A percentile compares a stretch with the other conserved stretches of the same genome.
Evolutionary conservation across 139 green algal genomes (phyloP).

Genomic region (Trebouxia sp.): DNA sequence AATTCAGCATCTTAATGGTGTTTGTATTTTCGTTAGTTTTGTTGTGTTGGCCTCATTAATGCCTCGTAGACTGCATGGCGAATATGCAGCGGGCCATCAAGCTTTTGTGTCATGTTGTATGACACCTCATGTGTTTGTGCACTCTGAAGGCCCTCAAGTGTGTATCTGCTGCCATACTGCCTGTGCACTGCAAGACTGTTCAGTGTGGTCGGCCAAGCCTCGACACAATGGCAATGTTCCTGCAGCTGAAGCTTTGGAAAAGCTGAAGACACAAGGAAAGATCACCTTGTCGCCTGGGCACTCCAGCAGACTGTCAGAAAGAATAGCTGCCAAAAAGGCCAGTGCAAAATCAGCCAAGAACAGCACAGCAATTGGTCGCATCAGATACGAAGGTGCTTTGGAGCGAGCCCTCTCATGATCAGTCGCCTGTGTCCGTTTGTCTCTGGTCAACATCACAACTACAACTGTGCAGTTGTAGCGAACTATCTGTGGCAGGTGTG

Average conservation of each 20-base stretch:
- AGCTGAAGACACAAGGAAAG: slow-evolving; percentile 24
- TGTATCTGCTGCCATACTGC: background rate
- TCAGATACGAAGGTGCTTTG: slow-evolving; percentile 27
- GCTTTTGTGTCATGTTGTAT: too few relatives aligned
- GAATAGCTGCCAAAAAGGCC: slow-evolving; percentile 24
- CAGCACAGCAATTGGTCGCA: slow-evolving; percentile 9
- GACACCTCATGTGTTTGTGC: background rate
- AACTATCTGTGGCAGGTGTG: background rate
- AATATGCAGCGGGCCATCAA: too few relatives aligned
- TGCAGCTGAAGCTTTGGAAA: slow-evolving; percentile 20
- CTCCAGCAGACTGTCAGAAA: background rate
- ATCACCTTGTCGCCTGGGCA: slow-evolving; percentile 3
- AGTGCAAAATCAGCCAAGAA: slow-evolving; percentile 20
- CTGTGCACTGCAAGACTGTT: background rate
- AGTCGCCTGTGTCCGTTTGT: too few relatives aligned
- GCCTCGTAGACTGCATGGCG: too few relatives aligned
- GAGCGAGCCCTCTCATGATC: slow-evolving; percentile 27
- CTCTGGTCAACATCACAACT: background rate
- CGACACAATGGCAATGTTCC: background rate
- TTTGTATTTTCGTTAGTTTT: too few relatives aligned
- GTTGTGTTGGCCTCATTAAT: too few relatives aligned
- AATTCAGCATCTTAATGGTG: too few relatives aligned
- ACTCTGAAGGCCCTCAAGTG: background rate
- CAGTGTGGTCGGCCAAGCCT: background rate
- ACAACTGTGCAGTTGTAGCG: background rate